Evolutionary conservation across 1,139 yeast species (phyloP), one percentile per base, ranked within the genome.

Genomic region (Arxiozyma telluris): DNA sequence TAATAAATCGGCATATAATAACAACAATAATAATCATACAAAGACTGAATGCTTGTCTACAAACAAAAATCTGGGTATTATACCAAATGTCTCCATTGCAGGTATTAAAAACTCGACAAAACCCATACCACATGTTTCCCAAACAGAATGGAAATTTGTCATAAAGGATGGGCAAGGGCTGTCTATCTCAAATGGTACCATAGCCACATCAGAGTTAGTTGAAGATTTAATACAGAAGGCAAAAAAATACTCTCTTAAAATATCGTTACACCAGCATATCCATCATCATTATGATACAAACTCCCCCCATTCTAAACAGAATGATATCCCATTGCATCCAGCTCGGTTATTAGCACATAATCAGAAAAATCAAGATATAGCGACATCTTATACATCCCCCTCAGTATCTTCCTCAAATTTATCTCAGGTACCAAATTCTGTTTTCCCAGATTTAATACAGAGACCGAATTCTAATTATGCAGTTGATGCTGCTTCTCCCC

Each of bases 191-290:
- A 68, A 72, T 22, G 89, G 89, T 1, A 61, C 68, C 7, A 82
- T 84, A 2, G 70, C 73, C 42, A 73, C 75, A 47, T 78, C 80
- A 56, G 81, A 77, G 41, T 62, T 79, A 21, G 90, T 80, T 0
- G 81, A 80, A 52, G 74, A 76, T 56, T 68, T 86, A 11, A 75
- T 85, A 12, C 78, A 80, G 41, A 77, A 83, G 54, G 95, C 96
- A 0, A 80, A 80, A 55, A 71, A 73, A 47, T 74, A 80, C 59
- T 78, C 81, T 38, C 75, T 87, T 54, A 78, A 81, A 54, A 76
- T 89, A 12, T 82, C 89, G 5, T 80, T 89, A 20, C 96, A 88
- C 69, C 96, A 89, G 66, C 96, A 89, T 69, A 83, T 87, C 52
- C 71, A 69, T 53, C 63, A 69, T 49, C 89, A 86, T 64, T 87